Conservation (phyloP, 768 basidiomycete species). For the Phanerochaete carnosa region DNA sequence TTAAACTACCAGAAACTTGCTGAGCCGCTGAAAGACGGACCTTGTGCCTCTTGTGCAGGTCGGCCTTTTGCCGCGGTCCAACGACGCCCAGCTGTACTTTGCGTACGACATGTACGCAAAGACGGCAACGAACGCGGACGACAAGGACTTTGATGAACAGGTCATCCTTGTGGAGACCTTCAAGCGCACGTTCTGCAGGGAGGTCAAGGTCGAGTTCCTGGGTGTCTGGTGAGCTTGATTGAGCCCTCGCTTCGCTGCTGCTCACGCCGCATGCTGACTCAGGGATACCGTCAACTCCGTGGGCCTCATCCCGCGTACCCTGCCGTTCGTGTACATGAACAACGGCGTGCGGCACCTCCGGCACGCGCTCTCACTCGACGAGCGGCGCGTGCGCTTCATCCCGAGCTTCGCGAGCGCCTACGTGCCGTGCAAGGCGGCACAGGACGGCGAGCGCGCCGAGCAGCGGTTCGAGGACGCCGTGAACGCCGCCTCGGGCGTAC, state of each 20-base stretch:
- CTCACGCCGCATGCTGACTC: not conserved
- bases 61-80: slow-evolving; percentile 28
- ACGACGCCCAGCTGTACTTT: slow-evolving; percentile 29
- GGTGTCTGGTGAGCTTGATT: slow-evolving; percentile 42
- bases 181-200: slow-evolving; percentile 44
- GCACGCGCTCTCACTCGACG: slow-evolving; percentile 65
- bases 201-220: slow-evolving; percentile 45
- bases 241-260: not conserved
- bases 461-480: too few relatives aligned
- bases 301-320: slow-evolving; percentile 44
- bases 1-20: not conserved
- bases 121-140: slow-evolving; percentile 28
- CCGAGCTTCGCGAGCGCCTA: slow-evolving; percentile 7
- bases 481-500: not conserved
- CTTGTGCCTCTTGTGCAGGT: slow-evolving; percentile 15
- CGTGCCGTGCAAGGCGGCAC: not conserved
- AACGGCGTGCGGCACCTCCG: slow-evolving; percentile 55
- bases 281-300: slow-evolving; percentile 73
- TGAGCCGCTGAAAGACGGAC: not conserved
- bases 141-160: slow-evolving; percentile 14
- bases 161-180: slow-evolving; percentile 25
- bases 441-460: not conserved
- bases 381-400: slow-evolving; percentile 53
- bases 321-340: slow-evolving; percentile 56
- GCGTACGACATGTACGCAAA: slow-evolving; percentile 26